A percentile compares a stretch with the other conserved stretches of the same genome.
These are phyloP conservation scores for Mycena alexandri DNA, from an alignment of 768 basidiomycete species.

Conservation along the genomic window DNA sequence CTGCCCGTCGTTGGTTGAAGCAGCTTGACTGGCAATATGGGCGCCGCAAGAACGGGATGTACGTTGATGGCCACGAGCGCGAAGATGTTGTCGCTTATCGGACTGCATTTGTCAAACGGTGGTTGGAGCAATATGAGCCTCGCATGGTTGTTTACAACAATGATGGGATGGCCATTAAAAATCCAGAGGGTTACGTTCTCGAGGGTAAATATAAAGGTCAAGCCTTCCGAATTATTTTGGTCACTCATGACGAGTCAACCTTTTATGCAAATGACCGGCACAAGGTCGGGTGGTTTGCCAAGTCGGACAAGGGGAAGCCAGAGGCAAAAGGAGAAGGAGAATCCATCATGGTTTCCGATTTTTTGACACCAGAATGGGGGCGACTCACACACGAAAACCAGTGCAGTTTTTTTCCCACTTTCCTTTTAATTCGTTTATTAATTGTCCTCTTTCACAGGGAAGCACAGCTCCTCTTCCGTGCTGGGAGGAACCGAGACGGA, in stretches of 20 bases:
- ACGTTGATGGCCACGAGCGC: too few relatives aligned
- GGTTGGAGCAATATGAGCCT: constrained; percentile 26
- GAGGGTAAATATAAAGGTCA: constrained; percentile 21
- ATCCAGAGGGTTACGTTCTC: constrained; percentile 1
- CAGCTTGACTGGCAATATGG: too few relatives aligned
- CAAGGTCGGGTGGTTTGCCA: constrained; percentile 39
- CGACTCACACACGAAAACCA: constrained; percentile 28
- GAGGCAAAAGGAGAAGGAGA: constrained; percentile 46
- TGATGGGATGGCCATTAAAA: constrained; percentile 12
- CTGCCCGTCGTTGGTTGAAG: too few relatives aligned
- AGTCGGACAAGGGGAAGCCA: constrained; percentile 35
- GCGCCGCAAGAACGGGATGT: too few relatives aligned
- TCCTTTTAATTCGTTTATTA: constrained; percentile 1
- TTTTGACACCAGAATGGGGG: constrained; percentile 41
- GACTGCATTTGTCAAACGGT: too few relatives aligned
- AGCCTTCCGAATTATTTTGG: constrained; percentile 35
- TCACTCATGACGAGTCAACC: constrained; percentile 46
- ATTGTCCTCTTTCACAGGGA: constrained; percentile 22
- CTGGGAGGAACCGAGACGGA: constrained; percentile 44
- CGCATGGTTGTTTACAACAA: constrained; percentile 22
- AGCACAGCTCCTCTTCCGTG: constrained; percentile 40
- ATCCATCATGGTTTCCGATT: constrained; percentile 50
- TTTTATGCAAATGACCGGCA: constrained; percentile 47
- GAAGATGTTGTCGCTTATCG: too few relatives aligned
- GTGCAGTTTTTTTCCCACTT: constrained; percentile 14